phyloP scores from a whole-genome alignment of 2,329 filamentous ascomycete species.

The Diaporthe longicolla region DNA sequence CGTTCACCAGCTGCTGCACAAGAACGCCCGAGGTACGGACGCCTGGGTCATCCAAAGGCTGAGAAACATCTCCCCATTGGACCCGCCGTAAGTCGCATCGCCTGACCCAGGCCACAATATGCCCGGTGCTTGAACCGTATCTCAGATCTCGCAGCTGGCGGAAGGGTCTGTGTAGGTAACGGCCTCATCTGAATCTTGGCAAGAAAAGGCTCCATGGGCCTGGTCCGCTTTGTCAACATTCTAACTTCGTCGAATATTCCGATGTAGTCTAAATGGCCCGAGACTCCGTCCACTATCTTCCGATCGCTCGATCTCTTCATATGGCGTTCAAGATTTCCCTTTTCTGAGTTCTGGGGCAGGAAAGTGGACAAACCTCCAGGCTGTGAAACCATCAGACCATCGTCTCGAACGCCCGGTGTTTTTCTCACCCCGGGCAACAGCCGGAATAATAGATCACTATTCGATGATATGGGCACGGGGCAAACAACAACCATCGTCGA shows the following conservation, averaged over 20 bases:
- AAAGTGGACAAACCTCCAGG: background rate
- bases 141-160: background rate
- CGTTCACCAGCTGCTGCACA: background rate
- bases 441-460: background rate
- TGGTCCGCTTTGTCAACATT: background rate
- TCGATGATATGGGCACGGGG: background rate
- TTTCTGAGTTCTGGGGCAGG: too few relatives aligned
- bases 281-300: background rate
- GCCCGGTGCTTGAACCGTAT: conserved; percentile 13
- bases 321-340: background rate
- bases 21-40: conserved; percentile 9
- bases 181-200: background rate
- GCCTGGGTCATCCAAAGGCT: conserved; percentile 14
- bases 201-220: background rate
- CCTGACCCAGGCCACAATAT: background rate
- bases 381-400: background rate
- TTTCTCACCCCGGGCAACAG: background rate
- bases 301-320: background rate
- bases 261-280: background rate
- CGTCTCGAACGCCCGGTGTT: background rate
- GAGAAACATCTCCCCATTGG: background rate
- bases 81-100: background rate
- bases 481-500: background rate
- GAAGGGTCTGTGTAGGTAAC: background rate
- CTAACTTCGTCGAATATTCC: conserved; percentile 20